A percentile compares a stretch with the other conserved stretches of the same genome.
Conservation (phyloP, 2,329 filamentous ascomycete genomes). For the Diaporthe sp. region DNA sequence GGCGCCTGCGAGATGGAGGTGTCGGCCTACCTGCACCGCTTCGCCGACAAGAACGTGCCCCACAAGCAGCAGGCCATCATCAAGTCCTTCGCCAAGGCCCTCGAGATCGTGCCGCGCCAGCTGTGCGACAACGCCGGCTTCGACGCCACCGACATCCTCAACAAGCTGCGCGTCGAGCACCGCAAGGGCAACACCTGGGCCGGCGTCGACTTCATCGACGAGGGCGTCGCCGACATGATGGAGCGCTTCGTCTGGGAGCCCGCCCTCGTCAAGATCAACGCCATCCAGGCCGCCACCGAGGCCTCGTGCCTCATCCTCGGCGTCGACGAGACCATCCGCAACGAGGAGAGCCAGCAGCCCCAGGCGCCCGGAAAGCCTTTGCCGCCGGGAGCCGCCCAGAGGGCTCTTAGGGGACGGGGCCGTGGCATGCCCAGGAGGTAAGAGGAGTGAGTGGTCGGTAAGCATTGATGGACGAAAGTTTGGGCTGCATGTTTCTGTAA, state of each 20-base stretch:
- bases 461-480: background rate
- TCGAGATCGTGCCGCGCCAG: constrained; percentile 96
- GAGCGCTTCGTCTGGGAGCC: constrained; percentile 98
- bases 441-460: constrained; percentile 45
- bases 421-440: constrained; percentile 91
- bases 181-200: constrained; percentile 94
- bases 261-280: constrained; percentile 95
- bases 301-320: constrained; percentile 95
- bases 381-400: constrained; percentile 87
- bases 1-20: constrained; percentile 98
- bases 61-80: constrained; percentile 98
- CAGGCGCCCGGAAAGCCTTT: constrained; percentile 83
- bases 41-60: constrained; percentile 91
- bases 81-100: constrained; percentile 96
- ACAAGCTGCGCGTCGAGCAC: constrained; percentile 96
- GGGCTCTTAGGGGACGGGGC: constrained; percentile 86
- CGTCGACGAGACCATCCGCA: constrained; percentile 98
- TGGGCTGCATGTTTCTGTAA: constrained; percentile 38
- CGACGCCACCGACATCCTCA: constrained; percentile 97
- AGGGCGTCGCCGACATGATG: constrained; percentile 95
- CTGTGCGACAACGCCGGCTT: constrained; percentile 99
- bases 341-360: constrained; percentile 90
- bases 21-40: constrained; percentile 92
- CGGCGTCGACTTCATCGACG: constrained; percentile 93
- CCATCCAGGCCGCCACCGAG: constrained; percentile 95